Evolutionary conservation across 2,329 filamentous ascomycete genomes (phyloP).

Genomic region (Colletotrichum viniferum): DNA sequence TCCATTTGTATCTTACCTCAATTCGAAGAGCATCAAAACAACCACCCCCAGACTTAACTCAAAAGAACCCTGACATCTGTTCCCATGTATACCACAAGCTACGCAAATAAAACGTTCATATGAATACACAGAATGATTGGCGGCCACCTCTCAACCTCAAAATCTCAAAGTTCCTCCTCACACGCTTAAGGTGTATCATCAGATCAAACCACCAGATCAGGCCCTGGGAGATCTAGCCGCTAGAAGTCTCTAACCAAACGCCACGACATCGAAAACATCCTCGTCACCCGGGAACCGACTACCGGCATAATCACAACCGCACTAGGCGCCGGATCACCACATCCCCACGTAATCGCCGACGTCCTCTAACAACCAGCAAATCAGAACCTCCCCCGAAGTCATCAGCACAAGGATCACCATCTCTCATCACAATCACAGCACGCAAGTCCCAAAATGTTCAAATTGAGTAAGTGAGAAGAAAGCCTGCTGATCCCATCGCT

Average conservation of each 20-base stretch:
- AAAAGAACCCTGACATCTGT: too few species aligned
- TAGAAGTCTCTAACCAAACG: background rate
- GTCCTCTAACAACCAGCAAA: background rate
- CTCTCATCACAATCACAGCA: background rate
- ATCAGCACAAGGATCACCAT: background rate
- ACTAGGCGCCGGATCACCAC: background rate
- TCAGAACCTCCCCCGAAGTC: background rate
- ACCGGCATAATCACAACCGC: background rate
- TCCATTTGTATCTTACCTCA: background rate
- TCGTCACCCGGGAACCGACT: background rate
- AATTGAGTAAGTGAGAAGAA: background rate
- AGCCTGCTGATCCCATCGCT: background rate
- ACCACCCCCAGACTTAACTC: too few species aligned
- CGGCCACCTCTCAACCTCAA: background rate
- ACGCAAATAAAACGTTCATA: too few species aligned
- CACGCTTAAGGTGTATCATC: accelerated
- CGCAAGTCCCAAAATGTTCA: background rate
- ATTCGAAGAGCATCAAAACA: background rate
- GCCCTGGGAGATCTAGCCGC: background rate
- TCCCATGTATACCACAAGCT: too few species aligned
- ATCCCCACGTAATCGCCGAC: background rate
- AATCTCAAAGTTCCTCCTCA: background rate
- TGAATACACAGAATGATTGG: too few species aligned
- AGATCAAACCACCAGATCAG: accelerated
- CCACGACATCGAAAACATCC: background rate